Evolutionary conservation across 306 rosid species (phyloP), one percentile per base, ranked within the genome.

Genomic region (Calophaca sinica): DNA sequence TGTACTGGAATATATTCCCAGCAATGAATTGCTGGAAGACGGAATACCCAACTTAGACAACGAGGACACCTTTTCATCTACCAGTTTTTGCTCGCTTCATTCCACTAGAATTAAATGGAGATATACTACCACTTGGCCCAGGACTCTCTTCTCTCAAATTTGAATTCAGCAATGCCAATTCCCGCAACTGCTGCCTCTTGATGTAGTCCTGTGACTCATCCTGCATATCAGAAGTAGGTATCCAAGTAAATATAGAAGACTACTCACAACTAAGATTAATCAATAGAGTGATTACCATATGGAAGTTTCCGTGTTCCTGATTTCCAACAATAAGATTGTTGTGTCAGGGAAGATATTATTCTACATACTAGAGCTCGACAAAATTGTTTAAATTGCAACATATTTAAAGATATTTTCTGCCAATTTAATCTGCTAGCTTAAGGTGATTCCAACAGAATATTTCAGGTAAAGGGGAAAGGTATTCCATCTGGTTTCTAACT

Each of bases 1-100:
- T 57, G 58, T 42, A 36, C 68, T 13, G 54, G 77, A 36, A 84
- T 74, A 80, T 65, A 62, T 38, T 81, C 62, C 67, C 72, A 29
- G 84, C 78, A 74, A 77, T 62, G 78, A 28, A 15, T 29, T 42
- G 33, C 54, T 65, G 63, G 54, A 50, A 64, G 33, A 71, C 20
- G 48, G 59, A 67, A 49, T 62, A 41, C n/a, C 62, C 36, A 32
- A 68, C 52, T 42, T 74, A 20, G 35, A 73, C 68, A 70, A 80
- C 36, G 42, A 65, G 5, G 46, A 50, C 57, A 7, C 61, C 72
- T 38, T 77, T 87, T 84, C 26, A 93, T 81, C 94, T 87, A 31
- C 96, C 96, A 1, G 98, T 93, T 88, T 93, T 93, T 12, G 98
- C 94, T 54, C 98, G 89, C 64, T 93, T 93, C 98, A 93, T 93